Base-by-base conservation (phyloP, 2,329 filamentous ascomycete species). In the Basipetospora chlamydospora region DNA sequence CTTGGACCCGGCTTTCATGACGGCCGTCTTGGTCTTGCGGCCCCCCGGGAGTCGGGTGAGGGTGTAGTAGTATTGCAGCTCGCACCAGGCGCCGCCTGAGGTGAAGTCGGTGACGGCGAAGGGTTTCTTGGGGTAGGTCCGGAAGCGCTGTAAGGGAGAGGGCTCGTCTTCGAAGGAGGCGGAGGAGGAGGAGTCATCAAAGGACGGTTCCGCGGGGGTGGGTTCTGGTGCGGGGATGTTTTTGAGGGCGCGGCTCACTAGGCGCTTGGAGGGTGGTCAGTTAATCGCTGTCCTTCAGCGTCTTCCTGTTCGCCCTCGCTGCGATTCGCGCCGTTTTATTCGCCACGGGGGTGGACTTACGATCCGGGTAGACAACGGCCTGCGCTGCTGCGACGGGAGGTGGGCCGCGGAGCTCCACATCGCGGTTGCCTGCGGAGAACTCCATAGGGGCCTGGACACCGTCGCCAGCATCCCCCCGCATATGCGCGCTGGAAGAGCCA, bases 21-120 rank as follows among this genome's bases (percentile, higher is more conserved):
- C 85, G 2, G 70, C 57, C 1, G 87, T 96, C 23, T 66, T 66
- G 37, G 71, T 79, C 52, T 81, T 87, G 39, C 72, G 73, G 1
- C 88, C 90, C 49, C 79, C 63, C 0, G 68, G 70, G 4, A 73
- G 73, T 38, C 73, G 77, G 3, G 77, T 82, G 38, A 98, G 66
- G 0, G 76, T 83, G 58, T 92, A 95, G 65, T 77, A 86, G 49
- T 94, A 92, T 54, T 96, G 87, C 41, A 96, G 56, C 56, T 98
- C 88, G 54, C 90, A 98, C 90, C 90, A 98, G 6, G 87, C 79
- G 2, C 87, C 87, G 3, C 83, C 83, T 1, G 84, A 80, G 0
- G 87, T 75, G 17, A 96, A 60, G 54, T 98, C 90, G 3, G 83
- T 86, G 1, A 96, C 90, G 0, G 82, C 85, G 6, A 96, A 67